Percentiles rank a stretch among this genome's conserved stretches.
Evolutionary conservation across 192 early-diverging fungal species (phyloP).

Genomic region (Helicostylum pulchrum): DNA sequence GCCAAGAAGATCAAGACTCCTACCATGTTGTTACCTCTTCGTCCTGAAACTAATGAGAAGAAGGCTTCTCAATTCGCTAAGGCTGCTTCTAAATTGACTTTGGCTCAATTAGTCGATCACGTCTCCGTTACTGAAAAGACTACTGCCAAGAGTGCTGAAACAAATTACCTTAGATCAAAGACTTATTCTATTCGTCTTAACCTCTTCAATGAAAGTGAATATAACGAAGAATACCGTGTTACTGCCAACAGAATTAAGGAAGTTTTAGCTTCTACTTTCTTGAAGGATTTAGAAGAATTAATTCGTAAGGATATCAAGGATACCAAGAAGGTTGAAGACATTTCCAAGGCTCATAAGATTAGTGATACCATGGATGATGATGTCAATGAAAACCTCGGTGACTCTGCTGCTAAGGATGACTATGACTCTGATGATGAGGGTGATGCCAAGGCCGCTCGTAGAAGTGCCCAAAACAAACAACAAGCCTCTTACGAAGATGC

Average conservation of each 20-base stretch:
- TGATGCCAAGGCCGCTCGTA: constrained; percentile 72
- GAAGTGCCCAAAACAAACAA: constrained; percentile 56
- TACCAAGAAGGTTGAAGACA: constrained; percentile 40
- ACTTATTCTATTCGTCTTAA: constrained; percentile 77
- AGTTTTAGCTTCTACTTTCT: constrained; percentile 72
- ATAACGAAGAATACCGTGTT: constrained; percentile 75
- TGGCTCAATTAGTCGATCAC: constrained; percentile 83
- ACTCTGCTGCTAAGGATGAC: constrained; percentile 14
- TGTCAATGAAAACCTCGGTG: constrained; percentile 28
- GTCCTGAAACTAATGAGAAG: constrained; percentile 72
- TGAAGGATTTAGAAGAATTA: constrained; percentile 66
- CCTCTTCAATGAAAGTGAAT: constrained; percentile 80
- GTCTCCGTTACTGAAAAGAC: constrained; percentile 82
- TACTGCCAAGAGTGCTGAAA: constrained; percentile 44
- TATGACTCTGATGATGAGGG: constrained; percentile 49
- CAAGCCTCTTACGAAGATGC: constrained; percentile 76
- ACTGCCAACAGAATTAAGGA: constrained; percentile 61
- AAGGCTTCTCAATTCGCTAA: constrained; percentile 65
- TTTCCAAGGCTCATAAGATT: constrained; percentile 32
- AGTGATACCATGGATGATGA: constrained; percentile 44
- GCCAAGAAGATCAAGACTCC: constrained; percentile 97
- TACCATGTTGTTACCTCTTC: constrained; percentile 86
- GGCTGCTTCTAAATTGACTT: constrained; percentile 67
- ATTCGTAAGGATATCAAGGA: constrained; percentile 80
- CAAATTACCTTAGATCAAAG: constrained; percentile 59